Conservation (phyloP, 768 basidiomycete species). For the Kwoniella sp. region DNA sequence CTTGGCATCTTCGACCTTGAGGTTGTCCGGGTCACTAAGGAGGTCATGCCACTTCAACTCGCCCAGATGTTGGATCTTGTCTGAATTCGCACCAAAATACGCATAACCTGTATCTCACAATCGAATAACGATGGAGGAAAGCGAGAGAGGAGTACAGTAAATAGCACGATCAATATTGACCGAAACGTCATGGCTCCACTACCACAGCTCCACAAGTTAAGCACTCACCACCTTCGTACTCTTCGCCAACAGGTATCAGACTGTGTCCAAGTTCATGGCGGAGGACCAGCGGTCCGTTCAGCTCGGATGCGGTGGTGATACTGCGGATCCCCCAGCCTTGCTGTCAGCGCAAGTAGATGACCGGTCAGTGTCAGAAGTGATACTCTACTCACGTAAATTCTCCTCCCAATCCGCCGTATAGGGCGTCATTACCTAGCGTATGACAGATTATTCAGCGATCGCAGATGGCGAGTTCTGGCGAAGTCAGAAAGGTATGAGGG, state of each 20-base stretch:
- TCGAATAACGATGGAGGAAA: neutral
- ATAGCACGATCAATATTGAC: too few species aligned
- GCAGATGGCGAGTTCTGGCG: too few species aligned
- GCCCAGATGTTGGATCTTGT: constrained; percentile 27
- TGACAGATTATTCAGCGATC: too few species aligned
- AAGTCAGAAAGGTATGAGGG: too few species aligned
- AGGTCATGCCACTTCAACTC: constrained; percentile 43
- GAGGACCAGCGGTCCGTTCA: constrained; percentile 53
- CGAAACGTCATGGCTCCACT: too few species aligned
- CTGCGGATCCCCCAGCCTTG: too few species aligned
- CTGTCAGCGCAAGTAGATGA: too few species aligned
- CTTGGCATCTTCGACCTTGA: constrained; percentile 44
- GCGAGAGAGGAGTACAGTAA: neutral
- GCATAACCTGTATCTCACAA: constrained; percentile 31
- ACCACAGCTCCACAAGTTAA: too few species aligned
- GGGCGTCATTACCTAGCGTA: constrained; percentile 44
- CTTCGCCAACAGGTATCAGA: constrained; percentile 52
- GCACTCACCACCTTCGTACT: constrained; percentile 54
- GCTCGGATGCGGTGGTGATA: constrained; percentile 51
- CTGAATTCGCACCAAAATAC: constrained; percentile 49
- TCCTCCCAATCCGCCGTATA: constrained; percentile 54
- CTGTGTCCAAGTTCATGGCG: constrained; percentile 53
- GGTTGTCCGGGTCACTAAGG: constrained; percentile 30
- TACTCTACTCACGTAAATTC: constrained; percentile 49
- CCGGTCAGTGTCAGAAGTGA: too few species aligned